Evolutionary conservation across 176 grass and related monocot species (phyloP).

Genomic region (Ampelocalamus luodianensis): DNA sequence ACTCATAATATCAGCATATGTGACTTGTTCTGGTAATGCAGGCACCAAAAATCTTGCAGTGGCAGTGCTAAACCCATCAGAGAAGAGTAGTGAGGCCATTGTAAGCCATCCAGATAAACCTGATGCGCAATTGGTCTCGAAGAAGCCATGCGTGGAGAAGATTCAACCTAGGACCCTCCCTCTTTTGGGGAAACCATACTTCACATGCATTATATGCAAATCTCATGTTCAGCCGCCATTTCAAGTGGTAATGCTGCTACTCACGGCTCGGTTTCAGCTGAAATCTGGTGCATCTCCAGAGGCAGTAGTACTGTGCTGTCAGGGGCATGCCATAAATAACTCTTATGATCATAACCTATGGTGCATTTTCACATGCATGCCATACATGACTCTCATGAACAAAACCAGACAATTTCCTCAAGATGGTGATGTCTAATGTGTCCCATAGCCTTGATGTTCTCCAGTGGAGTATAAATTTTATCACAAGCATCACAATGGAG

Average conservation of each 20-base stretch:
- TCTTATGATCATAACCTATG: no score
- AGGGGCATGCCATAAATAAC: neutral
- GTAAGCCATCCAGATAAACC: neutral
- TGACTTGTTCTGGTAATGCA: constrained; percentile 7
- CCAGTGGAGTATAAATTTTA: neutral
- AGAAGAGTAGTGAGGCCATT: neutral
- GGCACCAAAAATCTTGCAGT: neutral
- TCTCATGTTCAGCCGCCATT: constrained; percentile 33
- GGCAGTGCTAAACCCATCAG: neutral
- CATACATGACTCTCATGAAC: no score
- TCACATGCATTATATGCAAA: constrained; percentile 48
- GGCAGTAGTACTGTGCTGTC: neutral
- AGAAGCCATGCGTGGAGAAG: neutral
- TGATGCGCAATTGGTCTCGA: neutral
- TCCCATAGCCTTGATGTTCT: neutral
- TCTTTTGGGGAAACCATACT: constrained; percentile 51
- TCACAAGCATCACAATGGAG: neutral
- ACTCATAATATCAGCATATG: neutral
- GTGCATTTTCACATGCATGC: no score
- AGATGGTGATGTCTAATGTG: neutral
- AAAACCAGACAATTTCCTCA: no score
- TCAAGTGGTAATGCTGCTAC: constrained; percentile 48
- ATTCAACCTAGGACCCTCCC: constrained; percentile 14
- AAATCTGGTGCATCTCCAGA: neutral
- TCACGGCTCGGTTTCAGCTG: neutral